Evolutionary conservation across 352 stramenopile species (phyloP).

Genomic region (Pythium plurisporium): DNA sequence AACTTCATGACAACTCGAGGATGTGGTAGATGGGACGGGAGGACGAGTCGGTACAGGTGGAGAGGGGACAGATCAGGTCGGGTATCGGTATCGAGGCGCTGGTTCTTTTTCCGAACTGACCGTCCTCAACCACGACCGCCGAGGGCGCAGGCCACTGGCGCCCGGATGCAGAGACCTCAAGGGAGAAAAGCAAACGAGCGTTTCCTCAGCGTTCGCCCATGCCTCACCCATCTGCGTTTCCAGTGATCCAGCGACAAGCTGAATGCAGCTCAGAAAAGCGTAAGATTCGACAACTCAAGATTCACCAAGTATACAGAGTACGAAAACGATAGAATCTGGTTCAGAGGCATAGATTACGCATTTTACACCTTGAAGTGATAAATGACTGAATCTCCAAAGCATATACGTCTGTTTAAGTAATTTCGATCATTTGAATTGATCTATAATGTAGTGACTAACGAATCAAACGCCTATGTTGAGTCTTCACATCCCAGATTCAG

Average conservation of each 20-base stretch:
- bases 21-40: not conserved
- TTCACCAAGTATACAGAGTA: not conserved
- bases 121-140: not conserved
- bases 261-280: not conserved
- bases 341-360: not conserved
- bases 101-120: constrained; percentile 20
- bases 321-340: not conserved
- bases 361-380: not conserved
- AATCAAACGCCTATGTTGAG: not conserved
- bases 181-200: no score
- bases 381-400: not conserved
- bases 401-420: not conserved
- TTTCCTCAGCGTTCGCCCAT: not conserved
- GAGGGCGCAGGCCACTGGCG: no score
- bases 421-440: not conserved
- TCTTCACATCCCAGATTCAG: constrained; percentile 1
- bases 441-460: not conserved
- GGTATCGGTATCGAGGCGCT: no score
- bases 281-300: constrained; percentile 3
- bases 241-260: no score
- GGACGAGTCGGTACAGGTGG: not conserved
- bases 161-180: no score
- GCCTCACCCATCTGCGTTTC: no score
- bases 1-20: constrained; percentile 58
- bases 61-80: not conserved